Conservation (phyloP, 306 rosid species). For the Pyrus communis region DNA sequence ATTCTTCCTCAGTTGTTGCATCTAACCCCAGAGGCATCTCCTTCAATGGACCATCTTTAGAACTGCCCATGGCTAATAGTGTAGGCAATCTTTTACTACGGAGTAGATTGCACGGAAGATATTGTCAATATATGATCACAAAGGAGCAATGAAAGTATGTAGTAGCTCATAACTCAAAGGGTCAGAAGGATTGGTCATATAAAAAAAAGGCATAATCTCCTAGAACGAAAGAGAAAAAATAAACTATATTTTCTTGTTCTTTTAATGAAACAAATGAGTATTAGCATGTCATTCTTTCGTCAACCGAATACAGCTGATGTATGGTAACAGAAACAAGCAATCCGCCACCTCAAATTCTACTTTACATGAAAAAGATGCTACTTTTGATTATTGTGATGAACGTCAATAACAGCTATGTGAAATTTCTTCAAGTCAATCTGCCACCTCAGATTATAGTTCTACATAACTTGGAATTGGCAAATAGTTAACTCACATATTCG, state of each 20-base stretch:
- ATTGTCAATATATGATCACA: no score
- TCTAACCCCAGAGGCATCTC: conserved; percentile 53
- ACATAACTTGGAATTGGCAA: background rate
- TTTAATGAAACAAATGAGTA: background rate
- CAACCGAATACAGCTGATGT: background rate
- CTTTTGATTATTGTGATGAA: background rate
- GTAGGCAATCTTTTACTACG: conserved; percentile 31
- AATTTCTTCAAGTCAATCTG: background rate
- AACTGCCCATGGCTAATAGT: conserved; percentile 46
- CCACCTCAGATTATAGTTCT: background rate
- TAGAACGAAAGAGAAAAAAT: background rate
- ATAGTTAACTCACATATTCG: background rate
- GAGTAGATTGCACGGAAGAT: background rate
- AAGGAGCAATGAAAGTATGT: background rate
- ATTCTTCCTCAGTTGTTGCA: conserved; percentile 51
- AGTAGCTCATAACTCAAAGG: background rate
- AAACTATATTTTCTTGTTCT: background rate
- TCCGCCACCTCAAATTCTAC: background rate
- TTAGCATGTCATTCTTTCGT: background rate
- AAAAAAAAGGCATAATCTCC: background rate
- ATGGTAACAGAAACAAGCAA: background rate
- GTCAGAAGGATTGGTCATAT: background rate
- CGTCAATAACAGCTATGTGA: background rate
- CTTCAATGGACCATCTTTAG: conserved; percentile 21
- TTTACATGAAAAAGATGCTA: background rate